A percentile compares a stretch with the other conserved stretches of the same genome.
Conservation (phyloP, 2,329 filamentous ascomycete genomes). For the Neonectria neomacrospora region DNA sequence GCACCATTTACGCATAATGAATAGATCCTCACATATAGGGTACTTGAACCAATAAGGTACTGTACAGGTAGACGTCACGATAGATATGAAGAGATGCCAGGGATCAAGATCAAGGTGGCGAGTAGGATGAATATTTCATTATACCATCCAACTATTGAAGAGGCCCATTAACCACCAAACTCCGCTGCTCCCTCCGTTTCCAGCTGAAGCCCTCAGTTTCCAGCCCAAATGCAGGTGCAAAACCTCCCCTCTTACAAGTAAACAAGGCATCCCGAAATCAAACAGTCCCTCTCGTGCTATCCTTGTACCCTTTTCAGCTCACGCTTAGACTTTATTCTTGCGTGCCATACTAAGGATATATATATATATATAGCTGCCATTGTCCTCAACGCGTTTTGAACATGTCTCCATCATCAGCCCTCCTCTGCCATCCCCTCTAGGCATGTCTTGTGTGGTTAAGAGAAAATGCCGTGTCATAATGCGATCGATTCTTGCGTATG, state of each 20-base stretch:
- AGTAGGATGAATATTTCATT: slow-evolving; percentile 40
- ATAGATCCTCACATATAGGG: slow-evolving; percentile 3
- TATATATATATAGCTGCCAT: slow-evolving; percentile 39
- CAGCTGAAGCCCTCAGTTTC: slow-evolving; percentile 44
- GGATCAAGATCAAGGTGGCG: slow-evolving; percentile 1
- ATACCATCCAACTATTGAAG: slow-evolving; percentile 41
- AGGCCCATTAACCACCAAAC: slow-evolving; percentile 46
- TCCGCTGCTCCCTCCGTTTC: slow-evolving; percentile 49
- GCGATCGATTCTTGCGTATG: slow-evolving; percentile 41
- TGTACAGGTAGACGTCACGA: slow-evolving; percentile 11
- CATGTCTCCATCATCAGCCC: slow-evolving; percentile 19
- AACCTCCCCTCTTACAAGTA: slow-evolving; percentile 37
- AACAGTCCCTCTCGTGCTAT: slow-evolving; percentile 28
- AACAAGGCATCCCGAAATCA: slow-evolving; percentile 29
- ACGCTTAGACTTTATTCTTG: slow-evolving; percentile 10
- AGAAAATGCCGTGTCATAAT: slow-evolving; percentile 43
- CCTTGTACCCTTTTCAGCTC: slow-evolving; percentile 20
- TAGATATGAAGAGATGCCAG: not conserved
- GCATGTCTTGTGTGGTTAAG: slow-evolving; percentile 33
- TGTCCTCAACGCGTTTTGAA: slow-evolving; percentile 29
- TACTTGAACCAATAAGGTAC: not conserved
- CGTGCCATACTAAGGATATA: slow-evolving; percentile 33
- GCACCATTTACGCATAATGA: slow-evolving; percentile 7
- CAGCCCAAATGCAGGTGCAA: slow-evolving; percentile 44
- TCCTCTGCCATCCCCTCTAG: slow-evolving; percentile 19